A percentile compares a stretch with the other conserved stretches of the same genome.
Conservation (phyloP, 495 filamentous ascomycete species). For the Hyaloscypha variabilis region DNA sequence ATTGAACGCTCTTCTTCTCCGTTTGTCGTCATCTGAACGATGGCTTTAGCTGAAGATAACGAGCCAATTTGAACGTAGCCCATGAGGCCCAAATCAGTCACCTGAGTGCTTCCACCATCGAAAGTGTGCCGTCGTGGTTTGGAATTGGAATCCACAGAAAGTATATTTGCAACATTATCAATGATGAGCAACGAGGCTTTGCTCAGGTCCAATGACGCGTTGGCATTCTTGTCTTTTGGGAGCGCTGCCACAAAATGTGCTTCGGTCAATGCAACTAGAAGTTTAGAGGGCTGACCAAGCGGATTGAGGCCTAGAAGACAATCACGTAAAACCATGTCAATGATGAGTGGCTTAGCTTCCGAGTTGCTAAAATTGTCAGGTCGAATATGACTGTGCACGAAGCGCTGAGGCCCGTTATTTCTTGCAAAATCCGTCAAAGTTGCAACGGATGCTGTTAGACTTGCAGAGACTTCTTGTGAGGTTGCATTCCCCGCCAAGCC, state of each 20-base stretch:
- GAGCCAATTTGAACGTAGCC: slow-evolving; percentile 86
- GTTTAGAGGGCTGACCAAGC: slow-evolving; percentile 70
- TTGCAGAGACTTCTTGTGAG: slow-evolving; percentile 73
- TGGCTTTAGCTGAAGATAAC: slow-evolving; percentile 75
- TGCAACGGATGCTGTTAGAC: slow-evolving; percentile 77
- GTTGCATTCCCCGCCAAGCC: slow-evolving; percentile 67
- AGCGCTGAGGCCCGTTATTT: slow-evolving; percentile 12
- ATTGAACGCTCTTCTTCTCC: slow-evolving; percentile 63
- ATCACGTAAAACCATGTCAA: slow-evolving; percentile 77
- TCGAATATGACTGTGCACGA: neutral
- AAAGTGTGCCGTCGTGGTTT: slow-evolving; percentile 48
- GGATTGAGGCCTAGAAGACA: slow-evolving; percentile 88
- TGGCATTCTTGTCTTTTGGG: slow-evolving; percentile 60
- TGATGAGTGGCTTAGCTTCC: slow-evolving; percentile 53
- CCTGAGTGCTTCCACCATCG: slow-evolving; percentile 57
- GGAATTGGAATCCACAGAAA: slow-evolving; percentile 20
- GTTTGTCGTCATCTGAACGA: slow-evolving; percentile 56
- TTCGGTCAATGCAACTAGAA: slow-evolving; percentile 76
- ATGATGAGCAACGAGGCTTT: slow-evolving; percentile 83
- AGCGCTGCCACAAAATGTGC: slow-evolving; percentile 65
- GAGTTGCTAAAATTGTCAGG: slow-evolving; percentile 2
- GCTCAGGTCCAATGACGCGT: slow-evolving; percentile 66
- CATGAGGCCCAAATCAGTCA: slow-evolving; percentile 62
- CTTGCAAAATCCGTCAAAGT: slow-evolving; percentile 64
- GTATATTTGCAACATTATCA: slow-evolving; percentile 66